Conservation (phyloP, 257 asterid genomes). For the Leptodermis oblonga region DNA sequence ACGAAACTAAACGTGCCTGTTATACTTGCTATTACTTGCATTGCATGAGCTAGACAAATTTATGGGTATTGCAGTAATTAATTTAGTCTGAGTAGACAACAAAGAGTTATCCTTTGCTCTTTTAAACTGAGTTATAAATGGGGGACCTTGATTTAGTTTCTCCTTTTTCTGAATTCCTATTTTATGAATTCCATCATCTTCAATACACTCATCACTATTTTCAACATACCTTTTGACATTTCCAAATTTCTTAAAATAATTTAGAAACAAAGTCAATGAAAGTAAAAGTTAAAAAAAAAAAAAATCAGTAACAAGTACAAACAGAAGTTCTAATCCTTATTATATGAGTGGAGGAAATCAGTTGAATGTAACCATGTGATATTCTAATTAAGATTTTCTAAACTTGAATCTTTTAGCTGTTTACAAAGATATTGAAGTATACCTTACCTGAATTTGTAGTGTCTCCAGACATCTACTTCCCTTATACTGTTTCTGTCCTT, state of each 20-base stretch:
- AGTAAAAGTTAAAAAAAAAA: too few species aligned
- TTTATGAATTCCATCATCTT: too few species aligned
- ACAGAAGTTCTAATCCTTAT: too few species aligned
- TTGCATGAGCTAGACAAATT: background rate
- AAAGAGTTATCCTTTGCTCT: background rate
- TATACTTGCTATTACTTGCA: background rate
- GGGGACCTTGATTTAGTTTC: too few species aligned
- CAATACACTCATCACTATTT: too few species aligned
- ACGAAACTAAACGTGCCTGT: background rate
- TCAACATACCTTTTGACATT: too few species aligned
- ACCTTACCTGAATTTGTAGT: background rate
- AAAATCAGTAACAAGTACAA: too few species aligned
- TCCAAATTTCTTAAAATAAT: too few species aligned
- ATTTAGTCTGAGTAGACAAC: background rate
- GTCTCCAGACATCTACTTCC: background rate
- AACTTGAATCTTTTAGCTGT: background rate
- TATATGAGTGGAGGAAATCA: background rate
- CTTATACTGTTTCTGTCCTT: background rate
- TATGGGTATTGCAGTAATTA: background rate
- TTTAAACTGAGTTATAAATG: background rate
- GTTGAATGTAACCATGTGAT: background rate
- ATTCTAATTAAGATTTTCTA: background rate
- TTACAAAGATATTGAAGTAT: background rate
- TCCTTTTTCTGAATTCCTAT: too few species aligned
- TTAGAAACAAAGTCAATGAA: too few species aligned